Evolutionary conservation across 169 alveolate genomes (phyloP).

Genomic region (Cryptosporidium viatorum): DNA sequence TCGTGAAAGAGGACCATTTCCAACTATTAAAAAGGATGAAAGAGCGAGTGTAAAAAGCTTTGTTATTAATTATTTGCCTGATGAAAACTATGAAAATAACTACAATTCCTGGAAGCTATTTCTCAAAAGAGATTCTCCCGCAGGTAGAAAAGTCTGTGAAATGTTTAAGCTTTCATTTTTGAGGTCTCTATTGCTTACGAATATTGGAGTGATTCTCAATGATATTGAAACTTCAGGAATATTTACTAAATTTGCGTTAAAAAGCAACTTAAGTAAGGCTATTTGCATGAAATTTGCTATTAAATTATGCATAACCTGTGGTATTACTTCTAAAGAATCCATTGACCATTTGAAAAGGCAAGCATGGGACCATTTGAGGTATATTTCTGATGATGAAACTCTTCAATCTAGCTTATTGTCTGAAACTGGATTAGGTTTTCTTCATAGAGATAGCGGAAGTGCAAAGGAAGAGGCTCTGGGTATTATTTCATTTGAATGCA

Average conservation of each 20-base stretch:
- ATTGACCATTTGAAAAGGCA: slow-evolving; percentile 54
- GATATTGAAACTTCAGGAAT: slow-evolving; percentile 64
- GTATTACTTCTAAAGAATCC: background rate
- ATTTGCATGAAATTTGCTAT: slow-evolving; percentile 39
- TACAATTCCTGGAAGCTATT: slow-evolving; percentile 47
- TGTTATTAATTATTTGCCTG: slow-evolving; percentile 50
- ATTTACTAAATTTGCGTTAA: slow-evolving; percentile 53
- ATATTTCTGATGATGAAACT: slow-evolving; percentile 63
- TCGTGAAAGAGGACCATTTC: slow-evolving; percentile 74
- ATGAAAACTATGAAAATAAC: slow-evolving; percentile 41
- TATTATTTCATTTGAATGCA: slow-evolving; percentile 89
- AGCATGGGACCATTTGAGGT: slow-evolving; percentile 66
- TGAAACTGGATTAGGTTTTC: slow-evolving; percentile 91
- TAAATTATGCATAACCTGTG: slow-evolving; percentile 29
- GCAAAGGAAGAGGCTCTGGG: slow-evolving; percentile 91
- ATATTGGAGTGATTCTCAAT: slow-evolving; percentile 50
- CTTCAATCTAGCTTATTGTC: slow-evolving; percentile 83
- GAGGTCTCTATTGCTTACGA: slow-evolving; percentile 34
- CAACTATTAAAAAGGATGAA: slow-evolving; percentile 45
- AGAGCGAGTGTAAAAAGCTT: slow-evolving; percentile 39
- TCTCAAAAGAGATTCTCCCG: slow-evolving; percentile 56
- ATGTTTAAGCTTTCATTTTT: slow-evolving; percentile 41
- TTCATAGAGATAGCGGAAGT: slow-evolving; percentile 92
- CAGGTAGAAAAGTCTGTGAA: slow-evolving; percentile 60
- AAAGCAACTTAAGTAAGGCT: slow-evolving; percentile 58